Conservation (phyloP, 495 filamentous ascomycete genomes). For the Tuber magnatum region DNA sequence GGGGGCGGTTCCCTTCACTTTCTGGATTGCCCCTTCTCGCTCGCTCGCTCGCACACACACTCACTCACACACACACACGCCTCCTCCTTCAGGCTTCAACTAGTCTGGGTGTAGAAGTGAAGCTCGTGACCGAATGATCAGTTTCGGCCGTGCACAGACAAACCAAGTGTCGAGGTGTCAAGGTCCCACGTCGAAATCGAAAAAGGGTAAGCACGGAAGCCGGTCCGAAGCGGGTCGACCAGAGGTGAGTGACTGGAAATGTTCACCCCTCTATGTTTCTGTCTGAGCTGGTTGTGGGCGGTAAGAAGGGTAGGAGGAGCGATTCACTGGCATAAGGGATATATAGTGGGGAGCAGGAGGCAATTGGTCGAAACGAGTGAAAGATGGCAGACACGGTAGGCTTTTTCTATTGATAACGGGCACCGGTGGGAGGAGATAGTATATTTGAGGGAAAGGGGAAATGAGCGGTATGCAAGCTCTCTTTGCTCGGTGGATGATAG, state of each 20-base stretch:
- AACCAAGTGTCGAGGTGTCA: neutral
- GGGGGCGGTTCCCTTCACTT: neutral
- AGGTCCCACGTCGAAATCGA: neutral
- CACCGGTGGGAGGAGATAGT: neutral
- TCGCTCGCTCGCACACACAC: neutral
- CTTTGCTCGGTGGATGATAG: neutral
- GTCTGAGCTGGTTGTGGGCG: neutral
- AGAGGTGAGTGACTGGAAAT: neutral
- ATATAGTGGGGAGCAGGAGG: neutral
- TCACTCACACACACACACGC: neutral
- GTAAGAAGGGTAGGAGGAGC: neutral
- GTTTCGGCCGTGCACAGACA: neutral
- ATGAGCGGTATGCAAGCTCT: neutral
- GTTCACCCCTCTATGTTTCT: neutral
- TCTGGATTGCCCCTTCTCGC: neutral
- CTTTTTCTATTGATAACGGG: neutral
- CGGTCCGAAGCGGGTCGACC: neutral
- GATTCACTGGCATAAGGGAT: conserved; percentile 1
- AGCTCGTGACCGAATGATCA: conserved; percentile 4
- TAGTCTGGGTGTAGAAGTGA: conserved; percentile 2
- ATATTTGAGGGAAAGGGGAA: neutral
- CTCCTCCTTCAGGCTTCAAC: neutral
- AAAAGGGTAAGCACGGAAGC: neutral
- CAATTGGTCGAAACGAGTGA: neutral
- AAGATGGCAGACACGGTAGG: neutral